Evolutionary conservation across 345 rosid genomes (phyloP).

Genomic region (Populus simonii): DNA sequence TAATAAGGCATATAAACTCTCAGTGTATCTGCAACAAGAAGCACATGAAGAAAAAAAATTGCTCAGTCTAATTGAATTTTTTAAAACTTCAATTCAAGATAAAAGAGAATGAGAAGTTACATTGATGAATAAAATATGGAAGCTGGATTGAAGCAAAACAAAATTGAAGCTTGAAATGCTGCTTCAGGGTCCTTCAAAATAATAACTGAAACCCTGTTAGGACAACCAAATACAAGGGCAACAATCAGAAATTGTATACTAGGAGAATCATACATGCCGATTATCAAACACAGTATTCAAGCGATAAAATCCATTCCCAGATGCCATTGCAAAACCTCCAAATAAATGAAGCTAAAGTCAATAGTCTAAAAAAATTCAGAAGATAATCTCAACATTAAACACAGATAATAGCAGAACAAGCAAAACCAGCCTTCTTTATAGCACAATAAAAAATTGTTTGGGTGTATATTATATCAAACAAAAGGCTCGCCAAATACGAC

Average conservation of each 20-base stretch:
- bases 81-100: neutral
- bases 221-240: constrained; percentile 12
- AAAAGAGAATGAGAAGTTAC: constrained; percentile 38
- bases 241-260: constrained; percentile 15
- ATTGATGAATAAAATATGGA: constrained; percentile 82
- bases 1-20: constrained; percentile 71
- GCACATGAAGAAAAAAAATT: neutral
- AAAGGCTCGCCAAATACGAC: too few relatives aligned
- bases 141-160: constrained; percentile 92
- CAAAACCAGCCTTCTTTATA: neutral
- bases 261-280: neutral
- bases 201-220: constrained; percentile 66
- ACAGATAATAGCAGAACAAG: neutral
- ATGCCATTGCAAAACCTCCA: neutral
- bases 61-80: neutral
- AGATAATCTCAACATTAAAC: neutral
- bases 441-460: too few relatives aligned
- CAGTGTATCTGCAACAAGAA: constrained; percentile 66
- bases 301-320: neutral
- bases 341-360: neutral
- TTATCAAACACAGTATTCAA: neutral
- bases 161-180: constrained; percentile 60
- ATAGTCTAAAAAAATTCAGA: neutral
- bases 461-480: too few relatives aligned
- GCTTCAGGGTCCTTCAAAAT: constrained; percentile 66